Evolutionary conservation across 441 rosid genomes (phyloP).

Genomic region (Metrosideros polymorpha): DNA sequence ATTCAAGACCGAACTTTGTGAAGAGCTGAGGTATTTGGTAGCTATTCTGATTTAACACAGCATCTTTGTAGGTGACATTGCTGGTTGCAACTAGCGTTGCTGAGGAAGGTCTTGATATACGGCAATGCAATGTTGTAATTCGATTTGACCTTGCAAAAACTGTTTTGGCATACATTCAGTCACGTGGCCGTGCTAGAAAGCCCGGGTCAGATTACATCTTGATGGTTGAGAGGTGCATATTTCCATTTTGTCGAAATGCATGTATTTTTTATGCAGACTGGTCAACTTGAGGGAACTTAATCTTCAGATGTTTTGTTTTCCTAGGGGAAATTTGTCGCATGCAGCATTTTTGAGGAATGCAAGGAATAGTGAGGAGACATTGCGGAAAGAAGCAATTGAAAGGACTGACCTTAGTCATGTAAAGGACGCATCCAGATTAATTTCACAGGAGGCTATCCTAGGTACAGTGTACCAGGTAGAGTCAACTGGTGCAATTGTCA

Average conservation of each 20-base stretch:
- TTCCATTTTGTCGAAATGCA: not conserved
- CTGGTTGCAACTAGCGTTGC: constrained; percentile 99
- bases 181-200: constrained; percentile 99
- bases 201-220: constrained; percentile 99
- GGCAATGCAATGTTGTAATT: constrained; percentile 98
- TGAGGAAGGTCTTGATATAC: constrained; percentile 98
- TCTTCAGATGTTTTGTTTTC: not conserved
- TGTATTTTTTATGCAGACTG: not conserved
- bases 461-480: constrained; percentile 96
- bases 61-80: constrained; percentile 64
- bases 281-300: not conserved
- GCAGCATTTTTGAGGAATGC: constrained; percentile 92
- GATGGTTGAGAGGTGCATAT: constrained; percentile 94
- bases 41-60: not conserved
- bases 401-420: constrained; percentile 98
- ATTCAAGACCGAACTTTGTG: not conserved
- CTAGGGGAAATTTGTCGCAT: constrained; percentile 84
- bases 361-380: constrained; percentile 96
- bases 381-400: constrained; percentile 95
- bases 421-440: constrained; percentile 78
- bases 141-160: constrained; percentile 99
- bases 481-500: constrained; percentile 95
- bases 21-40: constrained; percentile 3
- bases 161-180: constrained; percentile 95
- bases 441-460: constrained; percentile 65